phyloP scores from a whole-genome alignment of 129 eudicot species.

The Flaveria linearis region DNA sequence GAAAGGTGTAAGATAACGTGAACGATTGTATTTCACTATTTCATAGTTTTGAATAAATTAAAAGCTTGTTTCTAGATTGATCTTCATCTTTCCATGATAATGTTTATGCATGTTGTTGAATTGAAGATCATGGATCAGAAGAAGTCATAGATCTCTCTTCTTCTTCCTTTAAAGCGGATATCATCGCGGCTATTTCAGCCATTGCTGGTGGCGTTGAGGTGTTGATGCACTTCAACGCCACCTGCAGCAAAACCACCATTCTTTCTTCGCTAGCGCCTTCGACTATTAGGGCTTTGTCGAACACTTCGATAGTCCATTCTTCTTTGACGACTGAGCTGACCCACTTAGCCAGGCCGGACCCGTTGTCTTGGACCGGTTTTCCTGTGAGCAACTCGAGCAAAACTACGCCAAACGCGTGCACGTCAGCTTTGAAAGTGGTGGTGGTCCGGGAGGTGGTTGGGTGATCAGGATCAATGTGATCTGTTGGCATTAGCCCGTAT shows the following conservation, averaged over 20 bases:
- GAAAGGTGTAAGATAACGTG: conserved; percentile 36
- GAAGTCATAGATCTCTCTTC: conserved; percentile 63
- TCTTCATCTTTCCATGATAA: background rate
- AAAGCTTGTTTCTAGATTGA: conserved; percentile 2
- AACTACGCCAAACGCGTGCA: conserved; percentile 56
- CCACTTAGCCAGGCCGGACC: conserved; percentile 57
- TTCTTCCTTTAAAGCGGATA: conserved; percentile 54
- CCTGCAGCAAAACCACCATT: conserved; percentile 65
- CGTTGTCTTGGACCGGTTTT: conserved; percentile 55
- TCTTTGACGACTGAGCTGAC: conserved; percentile 65
- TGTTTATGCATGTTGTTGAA: background rate
- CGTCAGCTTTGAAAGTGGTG: conserved; percentile 43
- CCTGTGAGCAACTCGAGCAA: conserved; percentile 78
- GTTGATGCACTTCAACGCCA: conserved; percentile 64
- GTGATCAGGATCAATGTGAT: conserved; percentile 30
- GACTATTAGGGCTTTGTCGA: conserved; percentile 50
- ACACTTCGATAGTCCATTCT: conserved; percentile 76
- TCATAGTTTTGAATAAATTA: conserved; percentile 8
- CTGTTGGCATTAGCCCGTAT: conserved; percentile 57
- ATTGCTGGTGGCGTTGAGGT: conserved; percentile 55
- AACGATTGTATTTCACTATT: conserved; percentile 16
- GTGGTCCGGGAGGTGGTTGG: conserved; percentile 18
- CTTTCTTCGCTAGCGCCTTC: conserved; percentile 71
- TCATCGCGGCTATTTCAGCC: conserved; percentile 43
- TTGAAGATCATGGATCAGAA: conserved; percentile 38